Percentiles rank a stretch among this genome's conserved stretches.
Conservation (phyloP, 106 monocot genomes). For the Dioscorea zingiberensis region DNA sequence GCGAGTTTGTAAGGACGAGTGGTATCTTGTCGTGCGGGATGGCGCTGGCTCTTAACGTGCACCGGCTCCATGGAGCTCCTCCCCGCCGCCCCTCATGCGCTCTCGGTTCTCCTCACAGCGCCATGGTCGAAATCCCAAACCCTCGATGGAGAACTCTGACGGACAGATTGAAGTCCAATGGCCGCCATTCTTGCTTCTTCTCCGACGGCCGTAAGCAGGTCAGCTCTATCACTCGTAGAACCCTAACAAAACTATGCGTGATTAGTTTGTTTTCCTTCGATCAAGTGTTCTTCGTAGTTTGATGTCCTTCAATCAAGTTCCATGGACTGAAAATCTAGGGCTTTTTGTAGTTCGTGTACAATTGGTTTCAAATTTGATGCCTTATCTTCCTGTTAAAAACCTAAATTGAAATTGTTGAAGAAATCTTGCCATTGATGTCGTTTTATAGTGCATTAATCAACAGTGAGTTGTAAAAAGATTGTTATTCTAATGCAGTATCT, state of each 20-base stretch:
- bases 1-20: not conserved
- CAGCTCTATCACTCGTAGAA: not conserved
- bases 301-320: not conserved
- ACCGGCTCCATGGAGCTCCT: not conserved
- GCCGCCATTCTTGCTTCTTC: conserved; percentile 38
- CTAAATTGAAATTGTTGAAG: too few species aligned
- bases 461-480: too few species aligned
- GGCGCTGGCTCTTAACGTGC: not conserved
- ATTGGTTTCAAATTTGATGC: too few species aligned
- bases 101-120: not conserved
- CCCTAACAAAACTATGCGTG: not conserved
- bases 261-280: not conserved
- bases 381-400: too few species aligned
- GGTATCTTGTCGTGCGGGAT: not conserved
- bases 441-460: too few species aligned
- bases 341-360: too few species aligned
- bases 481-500: too few species aligned
- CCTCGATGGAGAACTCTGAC: conserved; percentile 18
- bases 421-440: too few species aligned
- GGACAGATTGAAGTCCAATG: conserved; percentile 18
- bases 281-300: not conserved
- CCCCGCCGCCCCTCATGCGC: not conserved
- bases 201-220: conserved; percentile 36
- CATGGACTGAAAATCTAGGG: not conserved
- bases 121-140: conserved; percentile 18